These are phyloP conservation scores for Cercospora beticola DNA, from an alignment of 2,329 filamentous ascomycete genomes.

Conservation along the genomic window DNA sequence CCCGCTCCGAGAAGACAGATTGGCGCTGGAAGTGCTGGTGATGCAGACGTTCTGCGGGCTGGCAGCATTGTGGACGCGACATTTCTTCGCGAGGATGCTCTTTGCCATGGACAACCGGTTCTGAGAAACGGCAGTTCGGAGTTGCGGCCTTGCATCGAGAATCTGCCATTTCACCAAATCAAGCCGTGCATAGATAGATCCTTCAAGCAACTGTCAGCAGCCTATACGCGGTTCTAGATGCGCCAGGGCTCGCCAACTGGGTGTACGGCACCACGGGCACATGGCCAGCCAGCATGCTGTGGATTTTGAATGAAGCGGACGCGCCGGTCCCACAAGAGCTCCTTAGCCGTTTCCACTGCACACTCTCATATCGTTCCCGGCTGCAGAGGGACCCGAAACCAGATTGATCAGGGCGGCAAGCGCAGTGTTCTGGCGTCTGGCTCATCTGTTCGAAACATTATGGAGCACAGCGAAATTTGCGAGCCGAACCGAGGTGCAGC, in stretches of 20 bases:
- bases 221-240: conserved; percentile 9
- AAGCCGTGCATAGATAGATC: conserved; percentile 23
- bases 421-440: not conserved
- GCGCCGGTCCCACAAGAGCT: conserved; percentile 6
- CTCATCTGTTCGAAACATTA: conserved; percentile 6
- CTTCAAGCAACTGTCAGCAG: not conserved
- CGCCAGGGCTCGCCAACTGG: conserved; percentile 10
- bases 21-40: conserved; percentile 75
- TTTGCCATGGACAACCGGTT: conserved; percentile 80
- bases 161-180: conserved; percentile 5
- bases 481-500: too few species aligned
- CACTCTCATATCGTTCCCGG: conserved; percentile 15
- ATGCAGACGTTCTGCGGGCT: conserved; percentile 76
- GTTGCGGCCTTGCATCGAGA: conserved; percentile 22
- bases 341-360: conserved; percentile 7
- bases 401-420: conserved; percentile 8
- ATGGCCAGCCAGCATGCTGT: too few species aligned
- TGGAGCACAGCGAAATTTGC: too few species aligned
- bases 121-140: conserved; percentile 16
- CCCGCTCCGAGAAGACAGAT: conserved; percentile 79
- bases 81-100: conserved; percentile 80
- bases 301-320: not conserved
- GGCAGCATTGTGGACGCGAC: conserved; percentile 80
- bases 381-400: conserved; percentile 13
- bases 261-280: conserved; percentile 16